Evolutionary conservation across 1,284 basidiomycete genomes (phyloP).

Genomic region (Papiliotrema fonsecae): DNA sequence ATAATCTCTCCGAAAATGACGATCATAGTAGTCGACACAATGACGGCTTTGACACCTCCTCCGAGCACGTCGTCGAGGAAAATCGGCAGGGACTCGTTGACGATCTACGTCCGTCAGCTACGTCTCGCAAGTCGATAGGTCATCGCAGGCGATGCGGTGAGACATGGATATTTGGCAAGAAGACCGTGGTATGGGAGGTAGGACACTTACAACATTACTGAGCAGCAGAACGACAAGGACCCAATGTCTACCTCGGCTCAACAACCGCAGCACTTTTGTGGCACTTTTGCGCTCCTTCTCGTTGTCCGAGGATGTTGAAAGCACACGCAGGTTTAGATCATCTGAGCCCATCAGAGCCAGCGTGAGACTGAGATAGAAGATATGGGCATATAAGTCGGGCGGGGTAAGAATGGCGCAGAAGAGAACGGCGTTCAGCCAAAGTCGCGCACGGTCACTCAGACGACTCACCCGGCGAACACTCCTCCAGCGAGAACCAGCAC

Average conservation of each 20-base stretch:
- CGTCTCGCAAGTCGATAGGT: too few species aligned
- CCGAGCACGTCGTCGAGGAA: constrained; percentile 84
- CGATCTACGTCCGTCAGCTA: constrained; percentile 56
- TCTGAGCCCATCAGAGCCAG: constrained; percentile 93
- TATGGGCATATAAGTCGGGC: too few species aligned
- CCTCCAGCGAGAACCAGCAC: constrained; percentile 71
- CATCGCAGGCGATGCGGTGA: too few species aligned
- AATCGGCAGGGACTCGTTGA: constrained; percentile 85
- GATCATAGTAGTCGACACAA: constrained; percentile 77
- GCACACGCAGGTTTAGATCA: constrained; percentile 81
- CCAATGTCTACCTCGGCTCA: constrained; percentile 84
- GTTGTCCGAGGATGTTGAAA: constrained; percentile 73
- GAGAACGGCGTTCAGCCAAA: too few species aligned
- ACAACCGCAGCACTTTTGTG: constrained; percentile 67
- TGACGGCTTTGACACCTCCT: constrained; percentile 72
- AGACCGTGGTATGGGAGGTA: background rate
- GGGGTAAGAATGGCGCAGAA: too few species aligned
- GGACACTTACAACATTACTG: constrained; percentile 67
- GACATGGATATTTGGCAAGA: background rate
- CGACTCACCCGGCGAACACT: constrained; percentile 73
- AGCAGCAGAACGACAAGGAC: constrained; percentile 82
- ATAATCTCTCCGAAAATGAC: constrained; percentile 74
- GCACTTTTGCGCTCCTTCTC: constrained; percentile 63
- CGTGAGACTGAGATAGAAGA: too few species aligned
- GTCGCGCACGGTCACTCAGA: too few species aligned